phyloP scores from a whole-genome alignment of 148 eudicot genomes.

The Diospyros lotus region DNA sequence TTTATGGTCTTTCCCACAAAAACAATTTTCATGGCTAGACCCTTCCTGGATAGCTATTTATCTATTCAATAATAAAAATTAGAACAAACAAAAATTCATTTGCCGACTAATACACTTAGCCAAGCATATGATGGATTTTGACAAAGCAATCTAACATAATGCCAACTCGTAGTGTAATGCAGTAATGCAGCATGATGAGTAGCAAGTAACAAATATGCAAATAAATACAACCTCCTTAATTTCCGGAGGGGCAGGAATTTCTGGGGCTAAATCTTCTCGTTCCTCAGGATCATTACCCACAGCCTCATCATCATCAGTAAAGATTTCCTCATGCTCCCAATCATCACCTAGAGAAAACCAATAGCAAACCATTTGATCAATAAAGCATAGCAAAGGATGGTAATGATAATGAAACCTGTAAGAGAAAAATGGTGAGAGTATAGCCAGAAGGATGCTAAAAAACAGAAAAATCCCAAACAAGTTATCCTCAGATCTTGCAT shows the following conservation, averaged over 20 bases:
- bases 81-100: no score
- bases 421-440: neutral
- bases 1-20: no score
- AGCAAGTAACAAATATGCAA: slow-evolving; percentile 4
- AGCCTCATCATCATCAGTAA: slow-evolving; percentile 97
- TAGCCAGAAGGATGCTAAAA: neutral
- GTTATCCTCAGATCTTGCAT: neutral
- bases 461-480: neutral
- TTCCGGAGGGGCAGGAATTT: slow-evolving; percentile 97
- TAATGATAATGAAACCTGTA: neutral
- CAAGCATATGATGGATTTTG: neutral
- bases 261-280: slow-evolving; percentile 91
- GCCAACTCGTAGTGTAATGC: no score
- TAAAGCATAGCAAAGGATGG: neutral
- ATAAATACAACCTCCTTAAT: slow-evolving; percentile 63
- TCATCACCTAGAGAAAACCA: slow-evolving; percentile 68
- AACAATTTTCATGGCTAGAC: no score
- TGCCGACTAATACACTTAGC: neutral
- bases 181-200: neutral
- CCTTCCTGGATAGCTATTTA: no score
- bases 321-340: slow-evolving; percentile 98
- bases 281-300: slow-evolving; percentile 85
- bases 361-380: neutral
- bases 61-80: no score
- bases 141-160: neutral